A percentile compares a stretch with the other conserved stretches of the same genome.
phyloP scores from a whole-genome alignment of 768 basidiomycete species.

The Crassisporium funariophilum region DNA sequence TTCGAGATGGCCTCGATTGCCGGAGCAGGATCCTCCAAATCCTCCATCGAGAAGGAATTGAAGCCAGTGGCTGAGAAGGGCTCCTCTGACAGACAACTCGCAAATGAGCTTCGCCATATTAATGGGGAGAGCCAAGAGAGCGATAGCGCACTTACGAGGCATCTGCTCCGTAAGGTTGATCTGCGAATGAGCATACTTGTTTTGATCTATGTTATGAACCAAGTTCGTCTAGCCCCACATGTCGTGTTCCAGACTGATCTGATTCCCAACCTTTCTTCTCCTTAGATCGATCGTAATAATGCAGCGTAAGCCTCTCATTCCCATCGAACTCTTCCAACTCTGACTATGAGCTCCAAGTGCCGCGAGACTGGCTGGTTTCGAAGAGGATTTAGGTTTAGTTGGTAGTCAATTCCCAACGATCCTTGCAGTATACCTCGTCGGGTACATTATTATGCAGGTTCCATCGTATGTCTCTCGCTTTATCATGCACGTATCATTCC shows the following conservation, averaged over 20 bases:
- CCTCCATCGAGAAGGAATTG: no score
- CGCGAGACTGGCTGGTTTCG: slow-evolving; percentile 67
- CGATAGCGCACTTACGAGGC: slow-evolving; percentile 40
- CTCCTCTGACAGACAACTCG: no score
- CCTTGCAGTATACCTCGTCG: slow-evolving; percentile 62
- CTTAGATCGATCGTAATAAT: slow-evolving; percentile 67
- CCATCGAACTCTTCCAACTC: neutral
- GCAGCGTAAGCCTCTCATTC: slow-evolving; percentile 59
- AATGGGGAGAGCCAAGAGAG: neutral
- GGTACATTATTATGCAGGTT: slow-evolving; percentile 75
- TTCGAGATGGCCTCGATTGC: no score
- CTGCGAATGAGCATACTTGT: slow-evolving; percentile 51
- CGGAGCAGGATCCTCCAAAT: no score
- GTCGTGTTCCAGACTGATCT: slow-evolving; percentile 5
- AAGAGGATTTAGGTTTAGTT: slow-evolving; percentile 57
- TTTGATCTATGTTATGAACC: slow-evolving; percentile 49
- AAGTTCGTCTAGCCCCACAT: slow-evolving; percentile 29
- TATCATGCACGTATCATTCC: neutral
- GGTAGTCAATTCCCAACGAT: slow-evolving; percentile 62
- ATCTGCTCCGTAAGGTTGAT: slow-evolving; percentile 54
- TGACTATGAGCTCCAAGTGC: slow-evolving; percentile 41
- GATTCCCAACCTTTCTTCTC: slow-evolving; percentile 1
- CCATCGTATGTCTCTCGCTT: slow-evolving; percentile 63
- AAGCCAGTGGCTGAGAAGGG: no score
- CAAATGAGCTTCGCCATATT: no score